Evolutionary conservation across 768 basidiomycete genomes (phyloP).

Genomic region (Psilocybe tampanensis): DNA sequence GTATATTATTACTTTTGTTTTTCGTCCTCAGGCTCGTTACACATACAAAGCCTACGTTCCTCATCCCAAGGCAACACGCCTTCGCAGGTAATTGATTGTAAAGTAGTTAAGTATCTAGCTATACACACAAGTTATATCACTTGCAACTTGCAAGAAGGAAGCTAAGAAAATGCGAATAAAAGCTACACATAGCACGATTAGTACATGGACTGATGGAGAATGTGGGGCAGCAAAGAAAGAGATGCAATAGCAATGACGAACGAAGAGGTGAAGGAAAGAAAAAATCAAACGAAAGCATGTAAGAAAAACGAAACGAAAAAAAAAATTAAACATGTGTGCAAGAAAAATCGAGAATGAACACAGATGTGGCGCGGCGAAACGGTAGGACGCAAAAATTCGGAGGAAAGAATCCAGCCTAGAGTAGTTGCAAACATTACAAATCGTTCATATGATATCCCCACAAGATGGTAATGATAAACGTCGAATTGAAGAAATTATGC

Average conservation of each 20-base stretch:
- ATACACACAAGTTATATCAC: conserved; percentile 19
- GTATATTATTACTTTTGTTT: background rate
- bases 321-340: background rate
- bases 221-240: conserved; percentile 9
- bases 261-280: background rate
- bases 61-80: background rate
- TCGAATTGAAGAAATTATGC: conserved; percentile 26
- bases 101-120: conserved; percentile 14
- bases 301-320: background rate
- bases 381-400: background rate
- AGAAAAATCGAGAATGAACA: background rate
- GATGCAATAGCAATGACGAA: background rate
- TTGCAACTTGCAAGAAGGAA: conserved; percentile 18
- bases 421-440: background rate
- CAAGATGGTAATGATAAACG: background rate
- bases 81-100: conserved; percentile 10
- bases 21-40: background rate
- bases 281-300: background rate
- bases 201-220: conserved; percentile 10
- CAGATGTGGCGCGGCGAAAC: background rate
- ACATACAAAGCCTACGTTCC: background rate
- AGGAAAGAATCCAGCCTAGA: background rate
- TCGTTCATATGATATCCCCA: background rate
- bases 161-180: conserved; percentile 11
- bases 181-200: conserved; percentile 17